Percentiles rank a stretch among this genome's conserved stretches.
Conservation (phyloP, 768 basidiomycete species). For the Naganishia vishniacii region DNA sequence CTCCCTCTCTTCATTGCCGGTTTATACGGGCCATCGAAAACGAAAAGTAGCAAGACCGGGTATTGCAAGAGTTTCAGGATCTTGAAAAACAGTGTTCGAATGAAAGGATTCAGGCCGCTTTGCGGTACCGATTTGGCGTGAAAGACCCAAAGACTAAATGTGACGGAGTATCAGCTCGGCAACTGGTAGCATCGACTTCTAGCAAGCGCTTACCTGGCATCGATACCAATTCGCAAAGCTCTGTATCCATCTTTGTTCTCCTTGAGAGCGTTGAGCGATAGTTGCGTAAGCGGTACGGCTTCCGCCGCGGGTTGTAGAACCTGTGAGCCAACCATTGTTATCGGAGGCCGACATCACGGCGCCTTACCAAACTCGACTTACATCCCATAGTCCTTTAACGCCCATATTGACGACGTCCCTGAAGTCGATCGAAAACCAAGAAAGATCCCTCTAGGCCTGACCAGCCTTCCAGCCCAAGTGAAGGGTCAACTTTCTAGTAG, state of each 20-base stretch:
- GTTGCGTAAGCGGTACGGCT: constrained; percentile 67
- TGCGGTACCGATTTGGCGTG: constrained; percentile 53
- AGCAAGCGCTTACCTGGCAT: constrained; percentile 53
- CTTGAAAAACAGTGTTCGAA: constrained; percentile 77
- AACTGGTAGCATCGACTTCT: background rate
- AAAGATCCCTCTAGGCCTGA: background rate
- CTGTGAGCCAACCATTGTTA: no score
- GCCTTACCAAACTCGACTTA: constrained; percentile 32
- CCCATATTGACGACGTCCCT: constrained; percentile 41
- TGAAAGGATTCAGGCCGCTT: constrained; percentile 74
- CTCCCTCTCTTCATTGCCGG: constrained; percentile 68
- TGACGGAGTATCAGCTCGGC: no score
- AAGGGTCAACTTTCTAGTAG: no score
- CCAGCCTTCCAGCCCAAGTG: background rate
- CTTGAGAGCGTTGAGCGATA: constrained; percentile 73
- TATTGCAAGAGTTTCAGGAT: constrained; percentile 65
- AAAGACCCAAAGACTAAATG: constrained; percentile 48
- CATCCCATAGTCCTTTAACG: constrained; percentile 51
- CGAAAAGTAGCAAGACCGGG: constrained; percentile 80
- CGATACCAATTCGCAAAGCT: constrained; percentile 78
- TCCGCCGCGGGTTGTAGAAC: constrained; percentile 66
- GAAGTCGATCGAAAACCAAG: background rate
- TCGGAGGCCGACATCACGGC: no score
- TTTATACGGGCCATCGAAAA: constrained; percentile 79
- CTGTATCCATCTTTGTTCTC: constrained; percentile 50